A percentile compares a stretch with the other conserved stretches of the same genome.
phyloP scores from a whole-genome alignment of 2,329 filamentous ascomycete species.

The Rasamsonia emersonii region DNA sequence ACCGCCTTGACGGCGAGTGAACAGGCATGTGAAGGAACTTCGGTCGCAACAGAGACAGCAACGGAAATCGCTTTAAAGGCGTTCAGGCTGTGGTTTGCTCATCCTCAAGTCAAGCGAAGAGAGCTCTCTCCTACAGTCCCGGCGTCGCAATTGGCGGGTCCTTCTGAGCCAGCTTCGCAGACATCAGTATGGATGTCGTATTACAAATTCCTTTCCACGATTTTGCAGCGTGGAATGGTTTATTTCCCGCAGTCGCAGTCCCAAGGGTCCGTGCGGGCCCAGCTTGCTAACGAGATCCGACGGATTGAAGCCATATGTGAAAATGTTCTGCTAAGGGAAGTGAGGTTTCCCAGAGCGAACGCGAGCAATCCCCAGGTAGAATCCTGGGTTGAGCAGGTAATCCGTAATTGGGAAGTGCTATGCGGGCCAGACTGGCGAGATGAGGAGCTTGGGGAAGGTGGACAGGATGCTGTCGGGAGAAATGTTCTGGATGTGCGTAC shows the following conservation, averaged over 20 bases:
- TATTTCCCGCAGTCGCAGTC: slow-evolving; percentile 28
- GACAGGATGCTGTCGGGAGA: slow-evolving; percentile 64
- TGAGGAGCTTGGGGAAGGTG: slow-evolving; percentile 70
- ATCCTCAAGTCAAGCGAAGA: slow-evolving; percentile 24
- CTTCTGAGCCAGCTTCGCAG: slow-evolving; percentile 17
- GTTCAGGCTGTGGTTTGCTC: slow-evolving; percentile 40
- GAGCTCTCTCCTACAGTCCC: slow-evolving; percentile 15
- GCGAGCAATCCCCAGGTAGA: slow-evolving; percentile 74
- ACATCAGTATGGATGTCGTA: slow-evolving; percentile 72
- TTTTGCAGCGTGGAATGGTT: slow-evolving; percentile 50
- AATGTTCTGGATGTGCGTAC: slow-evolving; percentile 59
- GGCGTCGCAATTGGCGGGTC: slow-evolving; percentile 12
- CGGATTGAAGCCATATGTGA: slow-evolving; percentile 74
- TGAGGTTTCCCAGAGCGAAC: slow-evolving; percentile 74
- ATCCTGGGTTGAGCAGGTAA: slow-evolving; percentile 66
- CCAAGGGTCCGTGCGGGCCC: slow-evolving; percentile 42
- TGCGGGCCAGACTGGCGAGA: slow-evolving; percentile 75
- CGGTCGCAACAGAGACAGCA: slow-evolving; percentile 16
- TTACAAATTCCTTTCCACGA: slow-evolving; percentile 67
- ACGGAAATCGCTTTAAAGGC: slow-evolving; percentile 35
- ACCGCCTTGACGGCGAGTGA: slow-evolving; percentile 61
- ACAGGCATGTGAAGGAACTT: slow-evolving; percentile 27
- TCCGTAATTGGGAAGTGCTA: slow-evolving; percentile 76
- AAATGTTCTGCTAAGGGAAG: slow-evolving; percentile 65
- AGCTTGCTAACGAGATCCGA: slow-evolving; percentile 69